Percentiles rank a stretch among this genome's conserved stretches.
phyloP scores from a whole-genome alignment of 2,329 filamentous ascomycete species.

The Amauroascus niger region DNA sequence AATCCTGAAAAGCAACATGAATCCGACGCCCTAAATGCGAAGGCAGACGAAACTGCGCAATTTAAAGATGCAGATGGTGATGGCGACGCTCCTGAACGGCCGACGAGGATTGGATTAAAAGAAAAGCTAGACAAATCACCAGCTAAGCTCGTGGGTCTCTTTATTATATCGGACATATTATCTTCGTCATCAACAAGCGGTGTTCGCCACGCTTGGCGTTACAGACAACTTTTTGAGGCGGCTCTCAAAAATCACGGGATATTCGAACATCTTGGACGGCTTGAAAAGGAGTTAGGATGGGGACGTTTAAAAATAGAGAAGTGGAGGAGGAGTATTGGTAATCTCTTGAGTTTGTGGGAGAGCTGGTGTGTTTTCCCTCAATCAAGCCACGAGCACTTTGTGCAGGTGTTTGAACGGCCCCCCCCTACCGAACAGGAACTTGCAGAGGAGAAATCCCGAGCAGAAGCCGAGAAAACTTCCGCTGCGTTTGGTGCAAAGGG shows the following conservation, averaged over 20 bases:
- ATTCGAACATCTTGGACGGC: slow-evolving; percentile 64
- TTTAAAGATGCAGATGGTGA: slow-evolving; percentile 25
- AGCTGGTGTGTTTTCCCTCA: slow-evolving; percentile 59
- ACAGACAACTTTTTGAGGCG: slow-evolving; percentile 67
- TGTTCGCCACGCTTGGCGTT: slow-evolving; percentile 78
- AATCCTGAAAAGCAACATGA: slow-evolving; percentile 44
- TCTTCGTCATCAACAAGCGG: slow-evolving; percentile 66
- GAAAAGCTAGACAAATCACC: slow-evolving; percentile 56
- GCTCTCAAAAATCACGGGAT: slow-evolving; percentile 58
- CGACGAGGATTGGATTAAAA: slow-evolving; percentile 32
- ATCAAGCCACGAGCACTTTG: slow-evolving; percentile 62
- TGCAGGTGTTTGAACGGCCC: slow-evolving; percentile 60
- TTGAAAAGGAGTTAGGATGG: slow-evolving; percentile 65
- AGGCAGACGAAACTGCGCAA: slow-evolving; percentile 28
- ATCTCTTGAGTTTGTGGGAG: slow-evolving; percentile 61
- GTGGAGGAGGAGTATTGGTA: slow-evolving; percentile 66
- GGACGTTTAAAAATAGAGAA: slow-evolving; percentile 73
- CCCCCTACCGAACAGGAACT: slow-evolving; percentile 45
- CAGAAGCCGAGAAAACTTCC: slow-evolving; percentile 32
- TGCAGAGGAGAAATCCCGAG: slow-evolving; percentile 36
- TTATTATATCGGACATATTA: slow-evolving; percentile 69
- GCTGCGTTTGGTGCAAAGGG: slow-evolving; percentile 30
- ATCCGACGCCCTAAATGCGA: slow-evolving; percentile 15
- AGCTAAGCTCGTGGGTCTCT: slow-evolving; percentile 70
- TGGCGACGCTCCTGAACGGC: slow-evolving; percentile 21